A percentile compares a stretch with the other conserved stretches of the same genome.
Conservation (phyloP, 1,284 basidiomycete species). For the Papiliotrema flavescens region DNA sequence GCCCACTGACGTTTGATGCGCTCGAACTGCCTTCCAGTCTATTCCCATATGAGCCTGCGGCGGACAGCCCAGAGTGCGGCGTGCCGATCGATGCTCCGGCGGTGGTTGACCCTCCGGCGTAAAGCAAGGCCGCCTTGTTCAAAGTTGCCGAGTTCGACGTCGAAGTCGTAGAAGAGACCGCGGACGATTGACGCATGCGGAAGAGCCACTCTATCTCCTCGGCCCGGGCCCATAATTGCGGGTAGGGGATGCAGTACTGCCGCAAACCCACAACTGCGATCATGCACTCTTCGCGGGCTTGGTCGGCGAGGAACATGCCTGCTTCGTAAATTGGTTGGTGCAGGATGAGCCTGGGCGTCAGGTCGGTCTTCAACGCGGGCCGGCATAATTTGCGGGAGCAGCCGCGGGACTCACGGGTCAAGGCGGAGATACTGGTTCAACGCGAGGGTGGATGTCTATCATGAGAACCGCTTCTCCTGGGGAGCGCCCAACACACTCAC, state of each 20-base stretch:
- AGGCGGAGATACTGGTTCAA: slow-evolving; percentile 70
- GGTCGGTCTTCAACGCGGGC: not conserved
- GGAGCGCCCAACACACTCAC: slow-evolving; percentile 55
- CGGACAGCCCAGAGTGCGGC: too few species aligned
- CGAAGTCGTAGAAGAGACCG: too few species aligned
- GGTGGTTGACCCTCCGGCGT: too few species aligned
- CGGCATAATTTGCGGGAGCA: too few species aligned
- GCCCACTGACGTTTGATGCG: too few species aligned
- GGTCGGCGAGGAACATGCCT: slow-evolving; percentile 72
- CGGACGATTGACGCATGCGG: too few species aligned
- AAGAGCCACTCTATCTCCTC: slow-evolving; percentile 50
- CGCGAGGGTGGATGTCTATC: slow-evolving; percentile 68
- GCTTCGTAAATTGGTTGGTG: slow-evolving; percentile 78
- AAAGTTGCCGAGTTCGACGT: too few species aligned
- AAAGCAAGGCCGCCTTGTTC: too few species aligned
- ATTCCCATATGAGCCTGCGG: too few species aligned
- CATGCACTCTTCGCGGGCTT: slow-evolving; percentile 71
- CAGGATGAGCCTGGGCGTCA: slow-evolving; percentile 55
- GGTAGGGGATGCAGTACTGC: slow-evolving; percentile 66
- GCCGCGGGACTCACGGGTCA: slow-evolving; percentile 44
- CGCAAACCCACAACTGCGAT: slow-evolving; percentile 78
- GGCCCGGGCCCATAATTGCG: slow-evolving; percentile 76
- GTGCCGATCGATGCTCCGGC: too few species aligned
- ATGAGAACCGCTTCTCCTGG: not conserved
- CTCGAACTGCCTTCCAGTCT: too few species aligned